Conservation (phyloP, 1,284 basidiomycete species). For the Stygiomarasmius scandens region DNA sequence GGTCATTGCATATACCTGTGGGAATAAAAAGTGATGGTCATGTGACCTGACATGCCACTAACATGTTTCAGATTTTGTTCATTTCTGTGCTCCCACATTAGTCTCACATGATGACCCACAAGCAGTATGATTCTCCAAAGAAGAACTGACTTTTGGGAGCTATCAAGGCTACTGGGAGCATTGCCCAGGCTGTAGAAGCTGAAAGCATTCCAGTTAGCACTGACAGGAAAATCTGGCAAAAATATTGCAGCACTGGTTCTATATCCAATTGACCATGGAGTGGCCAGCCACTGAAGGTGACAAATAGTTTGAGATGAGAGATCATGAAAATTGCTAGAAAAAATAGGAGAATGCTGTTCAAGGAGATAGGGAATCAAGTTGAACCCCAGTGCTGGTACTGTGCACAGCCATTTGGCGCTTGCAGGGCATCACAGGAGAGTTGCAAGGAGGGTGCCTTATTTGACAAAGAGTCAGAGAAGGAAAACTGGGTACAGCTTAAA, state of each 20-base stretch:
- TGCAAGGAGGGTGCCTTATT: slow-evolving; percentile 24
- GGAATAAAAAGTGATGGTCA: no score
- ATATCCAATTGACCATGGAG: slow-evolving; percentile 18
- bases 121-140: slow-evolving; percentile 2
- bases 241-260: slow-evolving; percentile 20
- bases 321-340: slow-evolving; percentile 15
- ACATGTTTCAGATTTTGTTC: no score
- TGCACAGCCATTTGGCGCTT: no score
- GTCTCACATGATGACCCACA: neutral
- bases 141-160: neutral
- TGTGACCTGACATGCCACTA: no score
- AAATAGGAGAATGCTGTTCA: slow-evolving; percentile 17
- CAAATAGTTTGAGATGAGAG: slow-evolving; percentile 8
- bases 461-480: slow-evolving; percentile 19
- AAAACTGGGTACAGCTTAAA: no score
- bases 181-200: neutral
- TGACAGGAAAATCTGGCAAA: slow-evolving; percentile 20
- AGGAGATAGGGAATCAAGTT: slow-evolving; percentile 20
- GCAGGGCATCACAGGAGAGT: no score
- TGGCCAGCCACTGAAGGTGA: slow-evolving; percentile 19
- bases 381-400: slow-evolving; percentile 2
- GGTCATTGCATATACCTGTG: no score
- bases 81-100: no score
- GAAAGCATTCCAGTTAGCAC: slow-evolving; percentile 12
- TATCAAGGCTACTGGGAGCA: neutral